Base-by-base conservation (phyloP, 805 yeast species). In the Kazachstania viticola region DNA sequence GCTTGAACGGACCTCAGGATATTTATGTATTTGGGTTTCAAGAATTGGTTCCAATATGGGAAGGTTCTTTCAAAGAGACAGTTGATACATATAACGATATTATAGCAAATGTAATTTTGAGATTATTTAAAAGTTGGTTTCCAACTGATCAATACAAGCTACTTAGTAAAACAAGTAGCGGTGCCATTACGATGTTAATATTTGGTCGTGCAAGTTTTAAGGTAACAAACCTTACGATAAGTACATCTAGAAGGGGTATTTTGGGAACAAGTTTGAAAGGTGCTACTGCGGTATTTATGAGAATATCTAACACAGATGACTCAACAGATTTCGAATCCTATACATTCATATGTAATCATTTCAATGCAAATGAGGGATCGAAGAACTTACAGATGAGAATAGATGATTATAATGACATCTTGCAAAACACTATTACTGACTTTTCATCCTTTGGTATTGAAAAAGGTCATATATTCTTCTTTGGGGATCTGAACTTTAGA, bases 401-500 rank as follows among this genome's bases (percentile, higher is more conserved):
- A 43, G 38, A 46, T 3, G 75, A 80, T 46, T 61, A 72, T 22
- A 42, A 55, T 21, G 54, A 58, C 3, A 54, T 82, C 3, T 62
- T 74, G 45, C 65, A 71, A 4, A 65, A 71, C 3, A 48, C 80
- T 29, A 71, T 66, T 34, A 29, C 29, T 9, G 41, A 40, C 17
- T 40, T 46, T 13, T 36, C 45, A 11, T 27, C 29, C 17, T 25
- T 33, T 15, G 36, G 39, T 21, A 75, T 79, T 46, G 68, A 65
- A 9, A 78, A 75, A 41, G 75, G 73, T 4, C 94, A 80, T 48
- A 56, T 76, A 4, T 78, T 85, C 46, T 52, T 85, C 32, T 57
- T 82, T 65, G 97, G 97, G 0, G 97, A 87, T 54, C 60, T 87
- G 44, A 87, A 87, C 50, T 87, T 80, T 53, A 63, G 97, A 27